Evolutionary conservation across 495 filamentous ascomycete genomes (phyloP), one percentile per base, ranked within the genome.

Genomic region (Talaromyces thailandensis): DNA sequence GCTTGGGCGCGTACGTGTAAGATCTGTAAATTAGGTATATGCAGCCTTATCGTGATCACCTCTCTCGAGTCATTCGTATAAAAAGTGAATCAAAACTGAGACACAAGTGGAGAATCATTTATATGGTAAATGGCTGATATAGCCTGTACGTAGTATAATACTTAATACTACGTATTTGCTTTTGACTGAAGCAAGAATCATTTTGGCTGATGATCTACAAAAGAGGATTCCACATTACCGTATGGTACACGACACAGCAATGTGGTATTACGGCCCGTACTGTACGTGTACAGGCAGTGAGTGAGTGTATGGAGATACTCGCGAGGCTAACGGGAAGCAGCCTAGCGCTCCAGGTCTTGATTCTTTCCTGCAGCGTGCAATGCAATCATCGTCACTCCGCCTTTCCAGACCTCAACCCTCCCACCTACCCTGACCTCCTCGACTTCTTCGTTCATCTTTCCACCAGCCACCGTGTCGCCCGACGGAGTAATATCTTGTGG

Each of bases 341-440:
- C 16, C 50, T 53, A 53, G 50, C 50, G 50, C 50, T 4, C 43
- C 40, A 7, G n/a, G 3, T 45, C n/a, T 12, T 48, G 43, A 23
- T 48, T 48, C 43, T 48, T 48, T 48, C 43, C 43, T 48, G 43
- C 43, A 35, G 31, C 31, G 31, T 35, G 31, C 31, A 48, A 48
- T 35, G 31, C 31, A 48, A 48, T 57, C 29, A 35, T 57, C 26
- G 55, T 57, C 55, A 57, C 55, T 29, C 55, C 29, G 55, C 55
- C 29, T 57, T 35, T 18, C 55, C 18, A 51, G 23, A 25, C 23
- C 48, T 51, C 48, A 9, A 0, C 23, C 48, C 23, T 7, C 16
- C 29, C n/a, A n/a, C n/a, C n/a, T n/a, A n/a, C n/a, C n/a, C n/a
- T n/a, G n/a, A 31, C 24, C 28, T 57, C 55, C 3, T 18, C n/a